Evolutionary conservation across 495 filamentous ascomycete genomes (phyloP).

Genomic region (Endocarpon pusillum): DNA sequence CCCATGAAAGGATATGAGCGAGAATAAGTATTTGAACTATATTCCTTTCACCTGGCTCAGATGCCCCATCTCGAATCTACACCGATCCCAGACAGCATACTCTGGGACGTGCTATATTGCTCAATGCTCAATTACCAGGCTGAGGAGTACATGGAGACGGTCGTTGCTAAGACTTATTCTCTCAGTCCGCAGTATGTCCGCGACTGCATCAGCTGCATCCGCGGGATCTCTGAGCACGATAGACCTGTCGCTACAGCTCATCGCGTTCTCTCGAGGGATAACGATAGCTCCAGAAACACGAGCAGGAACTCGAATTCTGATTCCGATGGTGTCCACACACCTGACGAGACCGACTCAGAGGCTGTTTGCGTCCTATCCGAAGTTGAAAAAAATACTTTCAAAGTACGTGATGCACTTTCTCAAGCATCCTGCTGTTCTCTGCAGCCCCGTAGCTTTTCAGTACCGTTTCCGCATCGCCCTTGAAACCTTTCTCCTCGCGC

Average conservation of each 20-base stretch:
- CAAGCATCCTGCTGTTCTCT: constrained; percentile 2
- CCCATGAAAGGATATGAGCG: constrained; percentile 8
- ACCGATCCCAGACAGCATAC: constrained; percentile 2
- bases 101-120: constrained; percentile 26
- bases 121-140: constrained; percentile 21
- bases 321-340: too few relatives aligned
- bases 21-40: constrained; percentile 24
- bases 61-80: constrained; percentile 10
- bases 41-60: constrained; percentile 22
- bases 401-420: too few relatives aligned
- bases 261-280: too few relatives aligned
- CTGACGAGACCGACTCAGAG: too few relatives aligned
- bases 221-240: background rate
- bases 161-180: constrained; percentile 7
- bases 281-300: too few relatives aligned
- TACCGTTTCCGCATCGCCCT: constrained; percentile 7
- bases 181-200: background rate
- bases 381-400: too few relatives aligned
- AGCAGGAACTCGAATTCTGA: too few relatives aligned
- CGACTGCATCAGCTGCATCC: background rate
- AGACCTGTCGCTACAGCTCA: too few relatives aligned
- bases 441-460: background rate
- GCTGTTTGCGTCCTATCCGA: too few relatives aligned
- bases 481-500: constrained; percentile 12
- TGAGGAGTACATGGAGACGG: constrained; percentile 23